phyloP scores from a whole-genome alignment of 352 stramenopile genomes.

The Globisporangium radiosum region DNA sequence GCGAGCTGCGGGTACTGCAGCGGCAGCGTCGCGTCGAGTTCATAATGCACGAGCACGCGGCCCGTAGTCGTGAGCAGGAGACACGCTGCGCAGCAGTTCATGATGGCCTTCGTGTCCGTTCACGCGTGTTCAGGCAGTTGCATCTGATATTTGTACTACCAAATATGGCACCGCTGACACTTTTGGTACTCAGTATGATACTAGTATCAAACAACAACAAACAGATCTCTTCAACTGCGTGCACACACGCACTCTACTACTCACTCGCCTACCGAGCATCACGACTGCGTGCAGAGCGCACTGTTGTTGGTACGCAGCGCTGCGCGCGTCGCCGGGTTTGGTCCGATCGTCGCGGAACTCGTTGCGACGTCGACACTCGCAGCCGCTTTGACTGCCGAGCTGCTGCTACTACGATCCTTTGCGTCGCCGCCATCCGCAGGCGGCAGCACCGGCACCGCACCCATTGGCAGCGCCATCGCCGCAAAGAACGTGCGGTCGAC shows the following conservation, averaged over 20 bases:
- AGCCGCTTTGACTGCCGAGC: constrained; percentile 7
- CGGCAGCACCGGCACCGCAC: constrained; percentile 21
- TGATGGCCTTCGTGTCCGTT: too few relatives aligned
- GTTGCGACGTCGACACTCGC: constrained; percentile 13
- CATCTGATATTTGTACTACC: too few relatives aligned
- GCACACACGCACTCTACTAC: neutral
- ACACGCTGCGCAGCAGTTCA: constrained; percentile 22
- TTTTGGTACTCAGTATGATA: too few relatives aligned
- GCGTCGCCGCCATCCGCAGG: neutral
- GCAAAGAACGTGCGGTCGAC: constrained; percentile 33
- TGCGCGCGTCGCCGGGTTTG: constrained; percentile 13
- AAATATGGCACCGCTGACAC: too few relatives aligned
- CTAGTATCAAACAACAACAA: too few relatives aligned
- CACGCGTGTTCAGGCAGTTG: too few relatives aligned
- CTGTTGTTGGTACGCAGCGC: constrained; percentile 19
- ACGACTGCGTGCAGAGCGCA: constrained; percentile 31
- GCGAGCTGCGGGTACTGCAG: constrained; percentile 35
- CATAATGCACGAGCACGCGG: constrained; percentile 35
- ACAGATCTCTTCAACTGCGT: too few relatives aligned
- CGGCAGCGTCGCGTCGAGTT: constrained; percentile 33
- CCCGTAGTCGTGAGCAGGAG: constrained; percentile 48
- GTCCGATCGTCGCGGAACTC: constrained; percentile 11
- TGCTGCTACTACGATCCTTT: constrained; percentile 8
- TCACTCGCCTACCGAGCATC: neutral
- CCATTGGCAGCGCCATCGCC: constrained; percentile 26